A percentile compares a stretch with the other conserved stretches of the same genome.
These are phyloP conservation scores for Gentiana dahurica DNA, from an alignment of 257 asterid species.

Conservation along the genomic window DNA sequence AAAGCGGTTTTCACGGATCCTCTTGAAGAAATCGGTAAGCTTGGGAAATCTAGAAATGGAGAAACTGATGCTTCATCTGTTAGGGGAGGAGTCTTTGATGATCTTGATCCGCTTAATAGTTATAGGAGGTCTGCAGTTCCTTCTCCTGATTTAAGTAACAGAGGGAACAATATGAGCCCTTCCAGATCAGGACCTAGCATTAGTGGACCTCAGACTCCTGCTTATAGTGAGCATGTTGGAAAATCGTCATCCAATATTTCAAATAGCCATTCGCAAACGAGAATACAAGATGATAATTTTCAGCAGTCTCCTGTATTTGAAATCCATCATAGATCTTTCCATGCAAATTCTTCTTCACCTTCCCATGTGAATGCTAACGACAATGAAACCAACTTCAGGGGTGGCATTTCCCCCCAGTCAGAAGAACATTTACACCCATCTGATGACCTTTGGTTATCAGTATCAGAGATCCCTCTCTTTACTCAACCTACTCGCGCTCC, in stretches of 20 bases:
- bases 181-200: conserved; percentile 28
- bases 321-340: conserved; percentile 48
- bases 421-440: conserved; percentile 41
- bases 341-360: conserved; percentile 48
- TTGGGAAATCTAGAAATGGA: conserved; percentile 49
- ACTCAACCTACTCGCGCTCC: conserved; percentile 90
- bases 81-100: conserved; percentile 62
- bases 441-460: conserved; percentile 83
- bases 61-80: conserved; percentile 45
- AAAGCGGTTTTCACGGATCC: conserved; percentile 55
- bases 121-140: conserved; percentile 45
- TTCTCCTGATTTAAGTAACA: conserved; percentile 44
- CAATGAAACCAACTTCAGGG: conserved; percentile 36
- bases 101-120: conserved; percentile 61
- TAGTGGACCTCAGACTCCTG: conserved; percentile 23
- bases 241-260: conserved; percentile 48
- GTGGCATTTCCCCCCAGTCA: conserved; percentile 43
- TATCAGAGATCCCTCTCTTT: conserved; percentile 84
- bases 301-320: conserved; percentile 74
- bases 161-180: conserved; percentile 46
- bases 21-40: conserved; percentile 51
- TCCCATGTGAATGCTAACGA: conserved; percentile 17
- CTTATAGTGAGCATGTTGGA: conserved; percentile 32
- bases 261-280: conserved; percentile 38
- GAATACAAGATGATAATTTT: conserved; percentile 37